Conservation (phyloP, 768 basidiomycete species). For the Rhizopogon vinicolor region DNA sequence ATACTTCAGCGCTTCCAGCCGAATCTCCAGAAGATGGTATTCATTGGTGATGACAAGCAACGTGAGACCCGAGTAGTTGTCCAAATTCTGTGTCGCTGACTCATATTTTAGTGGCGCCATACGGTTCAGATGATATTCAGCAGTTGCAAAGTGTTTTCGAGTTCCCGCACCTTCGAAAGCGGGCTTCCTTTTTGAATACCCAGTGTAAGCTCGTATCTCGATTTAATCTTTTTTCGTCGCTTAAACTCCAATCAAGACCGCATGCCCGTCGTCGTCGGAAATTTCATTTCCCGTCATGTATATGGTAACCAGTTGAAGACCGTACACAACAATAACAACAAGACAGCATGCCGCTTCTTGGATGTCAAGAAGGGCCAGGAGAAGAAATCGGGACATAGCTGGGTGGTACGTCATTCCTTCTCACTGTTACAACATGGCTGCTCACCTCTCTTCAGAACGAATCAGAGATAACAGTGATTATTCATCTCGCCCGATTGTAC, state of each 20-base stretch:
- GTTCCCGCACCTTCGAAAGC: slow-evolving; percentile 46
- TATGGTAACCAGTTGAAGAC: slow-evolving; percentile 60
- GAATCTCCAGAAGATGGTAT: slow-evolving; percentile 30
- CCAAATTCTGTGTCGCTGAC: not conserved
- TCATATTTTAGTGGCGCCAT: slow-evolving; percentile 58
- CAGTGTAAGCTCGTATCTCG: slow-evolving; percentile 51
- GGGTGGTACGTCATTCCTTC: slow-evolving; percentile 5
- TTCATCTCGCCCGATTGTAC: slow-evolving; percentile 51
- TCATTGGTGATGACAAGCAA: slow-evolving; percentile 37
- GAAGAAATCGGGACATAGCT: slow-evolving; percentile 26
- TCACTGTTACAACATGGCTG: not conserved
- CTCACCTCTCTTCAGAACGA: slow-evolving; percentile 42
- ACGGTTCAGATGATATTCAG: slow-evolving; percentile 64
- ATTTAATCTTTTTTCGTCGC: not conserved
- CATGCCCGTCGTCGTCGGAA: slow-evolving; percentile 74
- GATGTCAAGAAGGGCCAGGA: slow-evolving; percentile 33
- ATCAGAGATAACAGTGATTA: slow-evolving; percentile 46
- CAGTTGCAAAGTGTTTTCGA: slow-evolving; percentile 78
- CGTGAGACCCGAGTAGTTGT: slow-evolving; percentile 20
- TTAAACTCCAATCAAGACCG: slow-evolving; percentile 48
- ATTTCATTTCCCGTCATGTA: slow-evolving; percentile 60
- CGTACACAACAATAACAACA: slow-evolving; percentile 37
- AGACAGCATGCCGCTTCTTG: slow-evolving; percentile 32
- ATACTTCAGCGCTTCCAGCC: slow-evolving; percentile 22
- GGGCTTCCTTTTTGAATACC: slow-evolving; percentile 54